Conservation (phyloP, 352 stramenopile genomes). For the Thalassiosira hispida region DNA sequence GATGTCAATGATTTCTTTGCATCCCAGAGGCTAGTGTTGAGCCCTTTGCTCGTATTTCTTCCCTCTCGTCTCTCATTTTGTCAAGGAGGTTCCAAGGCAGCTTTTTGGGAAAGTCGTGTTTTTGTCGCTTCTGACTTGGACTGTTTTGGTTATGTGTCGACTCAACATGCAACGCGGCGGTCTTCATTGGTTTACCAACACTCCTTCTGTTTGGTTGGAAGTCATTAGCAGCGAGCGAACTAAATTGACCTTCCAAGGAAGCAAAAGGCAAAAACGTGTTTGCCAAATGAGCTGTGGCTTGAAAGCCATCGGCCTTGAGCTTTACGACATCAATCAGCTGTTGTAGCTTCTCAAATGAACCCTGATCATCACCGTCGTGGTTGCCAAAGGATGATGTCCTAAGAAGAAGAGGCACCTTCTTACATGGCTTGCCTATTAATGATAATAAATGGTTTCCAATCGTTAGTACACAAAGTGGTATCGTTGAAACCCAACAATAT, state of each 20-base stretch:
- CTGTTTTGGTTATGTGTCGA: no score
- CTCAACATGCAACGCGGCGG: neutral
- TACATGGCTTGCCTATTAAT: no score
- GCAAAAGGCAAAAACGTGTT: constrained; percentile 38
- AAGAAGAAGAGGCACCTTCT: no score
- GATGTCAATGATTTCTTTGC: no score
- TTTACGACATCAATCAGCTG: constrained; percentile 22
- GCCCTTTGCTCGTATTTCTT: constrained; percentile 12
- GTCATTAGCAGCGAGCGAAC: constrained; percentile 7
- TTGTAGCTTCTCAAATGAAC: constrained; percentile 6
- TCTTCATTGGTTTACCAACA: neutral
- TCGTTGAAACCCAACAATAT: no score
- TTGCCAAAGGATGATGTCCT: neutral
- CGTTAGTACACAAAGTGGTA: no score
- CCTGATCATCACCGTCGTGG: neutral
- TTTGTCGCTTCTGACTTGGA: neutral
- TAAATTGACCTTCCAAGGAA: constrained; percentile 22
- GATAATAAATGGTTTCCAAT: no score
- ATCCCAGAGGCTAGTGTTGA: no score
- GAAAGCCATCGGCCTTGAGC: constrained; percentile 18
- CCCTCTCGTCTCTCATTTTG: constrained; percentile 31
- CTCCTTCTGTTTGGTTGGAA: neutral
- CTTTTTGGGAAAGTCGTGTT: constrained; percentile 15
- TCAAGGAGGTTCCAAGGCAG: constrained; percentile 39
- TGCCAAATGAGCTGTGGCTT: constrained; percentile 7